phyloP scores from a whole-genome alignment of 2,329 filamentous ascomycete species.

The Colletotrichum gigasporum region DNA sequence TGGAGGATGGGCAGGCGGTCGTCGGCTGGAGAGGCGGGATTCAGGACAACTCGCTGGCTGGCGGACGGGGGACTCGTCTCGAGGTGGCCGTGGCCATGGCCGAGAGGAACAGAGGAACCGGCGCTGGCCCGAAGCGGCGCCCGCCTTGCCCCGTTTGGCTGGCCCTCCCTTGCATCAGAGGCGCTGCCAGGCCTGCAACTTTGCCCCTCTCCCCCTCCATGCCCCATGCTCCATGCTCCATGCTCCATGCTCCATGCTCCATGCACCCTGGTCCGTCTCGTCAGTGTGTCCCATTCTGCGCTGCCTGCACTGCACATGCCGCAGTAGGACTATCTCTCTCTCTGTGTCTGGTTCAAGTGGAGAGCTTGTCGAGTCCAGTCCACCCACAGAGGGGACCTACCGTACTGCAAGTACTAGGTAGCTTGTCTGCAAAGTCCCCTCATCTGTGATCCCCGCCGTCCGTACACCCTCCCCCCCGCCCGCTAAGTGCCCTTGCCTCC shows the following conservation, averaged over 20 bases:
- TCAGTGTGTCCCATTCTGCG: neutral
- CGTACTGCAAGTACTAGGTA: no score
- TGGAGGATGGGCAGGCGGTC: neutral
- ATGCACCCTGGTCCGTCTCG: neutral
- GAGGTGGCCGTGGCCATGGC: constrained; percentile 20
- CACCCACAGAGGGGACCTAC: no score
- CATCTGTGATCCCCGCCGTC: constrained; percentile 12
- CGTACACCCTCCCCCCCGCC: neutral
- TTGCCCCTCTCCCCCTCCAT: constrained; percentile 1
- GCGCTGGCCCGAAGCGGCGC: constrained; percentile 25
- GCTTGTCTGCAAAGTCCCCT: no score
- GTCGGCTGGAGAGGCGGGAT: constrained; percentile 5
- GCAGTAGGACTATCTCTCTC: no score
- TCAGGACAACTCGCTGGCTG: neutral
- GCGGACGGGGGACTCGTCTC: constrained; percentile 10
- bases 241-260: neutral
- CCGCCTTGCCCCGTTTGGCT: neutral
- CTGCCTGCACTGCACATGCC: no score
- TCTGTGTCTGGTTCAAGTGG: no score
- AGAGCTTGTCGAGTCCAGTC: no score
- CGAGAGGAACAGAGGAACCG: constrained; percentile 12
- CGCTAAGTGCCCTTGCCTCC: constrained; percentile 1
- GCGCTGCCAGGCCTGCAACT: neutral
- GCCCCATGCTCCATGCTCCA: no score
- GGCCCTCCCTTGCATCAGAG: constrained; percentile 10